Base-by-base conservation (phyloP, 1,284 basidiomycete genomes). In the Cutaneotrichosporon mucoides region DNA sequence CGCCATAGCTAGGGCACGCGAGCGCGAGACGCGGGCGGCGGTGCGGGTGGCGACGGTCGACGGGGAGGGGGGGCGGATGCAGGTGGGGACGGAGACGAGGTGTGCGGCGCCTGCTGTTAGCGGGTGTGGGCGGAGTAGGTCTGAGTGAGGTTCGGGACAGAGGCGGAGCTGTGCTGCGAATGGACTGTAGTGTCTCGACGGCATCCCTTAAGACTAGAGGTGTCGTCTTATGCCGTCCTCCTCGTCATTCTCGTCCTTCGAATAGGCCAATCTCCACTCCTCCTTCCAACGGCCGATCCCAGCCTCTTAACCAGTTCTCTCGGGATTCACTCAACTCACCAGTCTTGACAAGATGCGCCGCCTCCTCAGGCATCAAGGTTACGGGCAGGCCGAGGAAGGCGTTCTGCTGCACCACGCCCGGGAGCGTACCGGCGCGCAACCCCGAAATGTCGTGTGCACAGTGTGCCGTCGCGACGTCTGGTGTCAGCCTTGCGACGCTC, bases 331-430 rank as follows among this genome's bases (percentile, higher is more conserved):
- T 6, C 5, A n/a, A 73, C 80, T 59, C 57, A 90, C 92, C 85
- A 66, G 88, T 86, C 61, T 88, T 83, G 4, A 98, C 84, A 3
- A 99, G 84, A 34, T 92, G 82, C 3, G 90, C 89, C 2, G 89
- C 91, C 75, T 99, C 96, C 74, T 99, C 96, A 0, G 90, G 89
- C 76, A 93, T 84, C 1, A 99, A 81, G 15, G 92, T 81, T 2
- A 97, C 80, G 1, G 96, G 96, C 13, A 92, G 79, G 11, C 96
- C 96, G 13, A 99, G 82, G 73, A 99, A 99, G 1, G 91, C 85
- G 78, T 99, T 99, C 78, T 99, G 96, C 73, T 98, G 95, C 4
- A 92, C 88, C 0, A 98, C 83, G 71, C 94, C 90, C 2, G 96
- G 94, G 16, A 99, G 83, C 0, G 96, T 98, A 0, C 96, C 96